These are phyloP conservation scores for rapeseed (Brassica napus) DNA, from an alignment of 345 rosid genomes.

Conservation along the genomic window DNA sequence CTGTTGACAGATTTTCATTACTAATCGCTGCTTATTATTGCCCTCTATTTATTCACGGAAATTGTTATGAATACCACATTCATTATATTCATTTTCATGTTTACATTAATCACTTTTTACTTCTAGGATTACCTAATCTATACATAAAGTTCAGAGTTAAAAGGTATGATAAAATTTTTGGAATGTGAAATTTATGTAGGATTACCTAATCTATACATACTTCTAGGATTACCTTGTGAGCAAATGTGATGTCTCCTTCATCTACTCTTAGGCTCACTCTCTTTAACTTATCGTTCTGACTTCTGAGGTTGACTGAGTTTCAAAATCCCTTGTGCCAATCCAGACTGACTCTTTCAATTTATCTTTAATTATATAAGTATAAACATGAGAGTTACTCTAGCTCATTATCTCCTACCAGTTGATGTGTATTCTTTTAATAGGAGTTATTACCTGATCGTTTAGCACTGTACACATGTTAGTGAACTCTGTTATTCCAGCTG, in stretches of 20 bases:
- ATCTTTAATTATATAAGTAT: too few relatives aligned
- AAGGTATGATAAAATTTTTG: too few relatives aligned
- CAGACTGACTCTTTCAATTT: not conserved
- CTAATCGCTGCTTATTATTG: not conserved
- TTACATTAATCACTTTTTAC: too few relatives aligned
- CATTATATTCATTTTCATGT: too few relatives aligned
- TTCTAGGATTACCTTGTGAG: slow-evolving; percentile 61
- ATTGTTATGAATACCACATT: too few relatives aligned
- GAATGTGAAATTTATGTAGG: too few relatives aligned
- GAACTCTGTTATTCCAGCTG: slow-evolving; percentile 71
- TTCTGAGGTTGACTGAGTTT: slow-evolving; percentile 72
- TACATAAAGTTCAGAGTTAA: too few relatives aligned
- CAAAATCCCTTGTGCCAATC: slow-evolving; percentile 61
- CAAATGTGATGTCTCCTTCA: slow-evolving; percentile 74
- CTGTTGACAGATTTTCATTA: not conserved
- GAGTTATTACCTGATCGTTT: slow-evolving; percentile 69
- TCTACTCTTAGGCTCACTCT: slow-evolving; percentile 74
- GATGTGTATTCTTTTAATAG: not conserved
- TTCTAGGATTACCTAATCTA: too few relatives aligned
- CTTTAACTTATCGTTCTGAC: slow-evolving; percentile 63
- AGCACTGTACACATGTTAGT: slow-evolving; percentile 73
- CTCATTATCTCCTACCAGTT: not conserved
- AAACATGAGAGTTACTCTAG: not conserved
- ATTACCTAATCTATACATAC: too few relatives aligned
- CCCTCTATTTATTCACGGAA: too few relatives aligned